Conservation (phyloP, 2,329 filamentous ascomycete genomes). For the Cladosporium sp. region DNA sequence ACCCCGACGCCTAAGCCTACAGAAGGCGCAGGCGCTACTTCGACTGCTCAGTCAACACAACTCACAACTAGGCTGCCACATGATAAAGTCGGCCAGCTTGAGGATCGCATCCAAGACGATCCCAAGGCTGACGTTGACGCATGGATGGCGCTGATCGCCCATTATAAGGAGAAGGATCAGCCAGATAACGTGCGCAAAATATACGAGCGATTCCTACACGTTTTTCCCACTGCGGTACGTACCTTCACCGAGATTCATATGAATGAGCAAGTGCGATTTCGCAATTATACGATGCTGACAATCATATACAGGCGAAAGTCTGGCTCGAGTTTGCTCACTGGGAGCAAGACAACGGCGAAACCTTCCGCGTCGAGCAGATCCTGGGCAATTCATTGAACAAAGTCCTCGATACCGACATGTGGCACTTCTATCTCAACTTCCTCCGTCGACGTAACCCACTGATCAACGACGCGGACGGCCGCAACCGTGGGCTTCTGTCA, state of each 20-base stretch:
- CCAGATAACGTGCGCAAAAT: constrained; percentile 71
- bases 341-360: constrained; percentile 82
- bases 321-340: constrained; percentile 86
- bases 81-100: constrained; percentile 72
- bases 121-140: constrained; percentile 87
- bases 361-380: constrained; percentile 71
- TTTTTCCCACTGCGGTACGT: constrained; percentile 87
- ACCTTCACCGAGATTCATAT: not conserved
- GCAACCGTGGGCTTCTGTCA: constrained; percentile 71
- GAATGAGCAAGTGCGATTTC: not conserved
- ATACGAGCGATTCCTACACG: constrained; percentile 79
- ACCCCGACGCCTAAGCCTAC: constrained; percentile 13
- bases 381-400: constrained; percentile 74
- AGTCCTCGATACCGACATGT: constrained; percentile 78
- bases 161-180: constrained; percentile 75
- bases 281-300: not conserved
- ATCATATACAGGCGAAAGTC: constrained; percentile 65
- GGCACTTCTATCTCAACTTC: constrained; percentile 92
- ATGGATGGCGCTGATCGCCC: constrained; percentile 80
- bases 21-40: constrained; percentile 13
- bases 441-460: constrained; percentile 87
- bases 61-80: constrained; percentile 50
- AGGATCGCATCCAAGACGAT: constrained; percentile 87
- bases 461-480: constrained; percentile 67
- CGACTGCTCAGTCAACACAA: constrained; percentile 26